Base-by-base conservation (phyloP, 2,329 filamentous ascomycete species). In the Exophiala oligosperma region DNA sequence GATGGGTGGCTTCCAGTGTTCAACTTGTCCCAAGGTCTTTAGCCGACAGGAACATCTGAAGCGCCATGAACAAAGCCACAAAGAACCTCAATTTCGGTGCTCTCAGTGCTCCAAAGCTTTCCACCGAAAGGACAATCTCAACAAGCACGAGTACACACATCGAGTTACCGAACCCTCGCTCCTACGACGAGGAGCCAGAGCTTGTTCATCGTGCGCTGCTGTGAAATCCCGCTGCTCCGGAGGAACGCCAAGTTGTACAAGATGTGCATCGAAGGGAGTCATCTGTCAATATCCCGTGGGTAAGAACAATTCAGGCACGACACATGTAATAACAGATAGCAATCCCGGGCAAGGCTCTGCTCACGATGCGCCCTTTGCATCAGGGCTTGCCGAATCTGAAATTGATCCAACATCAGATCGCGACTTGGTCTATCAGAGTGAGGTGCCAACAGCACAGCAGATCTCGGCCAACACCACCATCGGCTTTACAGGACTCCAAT, bases 41-140 rank as follows among this genome's bases (percentile, higher is more conserved):
- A 66, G 70, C 56, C 68, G 74, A 59, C 72, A 71, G 6, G 74
- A 76, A 59, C 74, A 76, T 63, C 59, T 76, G 40, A 76, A 74
- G 63, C 72, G 74, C 24, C 74, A 76, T 64, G 59, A 74, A 49
- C 72, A 72, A 53, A 74, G 71, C 48, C 74, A 76, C 61, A 73
- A 72, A 5, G 74, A 74, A 47, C 72, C 73, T 56, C 74, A 73
- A 52, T 76, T 74, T 50, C 68, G 71, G 51, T 76, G 74, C 60
- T 55, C 60, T 12, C 71, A 72, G 52, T 77, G 74, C 63, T 71
- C 71, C n/a, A 74, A 74, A 23, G 68, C 72, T 49, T 76, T 77
- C 60, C 74, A 73, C 9, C 68, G 74, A 66, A 76, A 72, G 72
- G 74, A 76, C 56, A 75, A 73, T 2, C 70, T 76, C 12, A 71